Conservation (phyloP, 768 basidiomycete species). For the Lentinus brumalis region DNA sequence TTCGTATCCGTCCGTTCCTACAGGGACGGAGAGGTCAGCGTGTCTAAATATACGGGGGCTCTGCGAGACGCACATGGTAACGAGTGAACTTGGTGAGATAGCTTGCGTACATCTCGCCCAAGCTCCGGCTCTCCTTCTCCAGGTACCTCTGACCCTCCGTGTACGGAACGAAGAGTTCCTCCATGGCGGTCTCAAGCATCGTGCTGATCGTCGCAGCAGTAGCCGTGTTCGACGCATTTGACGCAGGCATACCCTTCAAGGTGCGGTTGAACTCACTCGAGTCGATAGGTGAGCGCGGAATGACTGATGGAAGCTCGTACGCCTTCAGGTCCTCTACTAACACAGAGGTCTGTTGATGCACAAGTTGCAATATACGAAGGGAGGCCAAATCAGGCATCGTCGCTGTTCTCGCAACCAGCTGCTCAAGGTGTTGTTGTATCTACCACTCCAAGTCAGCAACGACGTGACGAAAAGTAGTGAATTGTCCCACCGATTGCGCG, state of each 20-base stretch:
- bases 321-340: constrained; percentile 91
- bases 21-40: constrained; percentile 5
- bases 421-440: constrained; percentile 98
- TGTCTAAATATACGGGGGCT: background rate
- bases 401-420: constrained; percentile 73
- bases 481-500: constrained; percentile 82
- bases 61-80: constrained; percentile 71
- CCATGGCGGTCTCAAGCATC: constrained; percentile 95
- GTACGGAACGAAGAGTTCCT: constrained; percentile 94
- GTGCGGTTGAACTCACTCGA: constrained; percentile 61
- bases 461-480: background rate
- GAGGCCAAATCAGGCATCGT: constrained; percentile 87
- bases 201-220: constrained; percentile 64
- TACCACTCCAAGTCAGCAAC: constrained; percentile 34
- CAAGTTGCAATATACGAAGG: constrained; percentile 86
- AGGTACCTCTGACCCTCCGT: constrained; percentile 90
- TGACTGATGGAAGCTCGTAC: constrained; percentile 78
- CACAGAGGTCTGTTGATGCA: constrained; percentile 73
- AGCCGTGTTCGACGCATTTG: constrained; percentile 45
- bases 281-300: constrained; percentile 66
- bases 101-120: constrained; percentile 76
- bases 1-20: constrained; percentile 64
- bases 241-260: constrained; percentile 43
- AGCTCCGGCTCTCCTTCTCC: constrained; percentile 85
- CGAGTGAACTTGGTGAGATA: constrained; percentile 77